A percentile compares a stretch with the other conserved stretches of the same genome.
phyloP scores from a whole-genome alignment of 192 early-diverging fungal genomes.

The Backusella sp. region DNA sequence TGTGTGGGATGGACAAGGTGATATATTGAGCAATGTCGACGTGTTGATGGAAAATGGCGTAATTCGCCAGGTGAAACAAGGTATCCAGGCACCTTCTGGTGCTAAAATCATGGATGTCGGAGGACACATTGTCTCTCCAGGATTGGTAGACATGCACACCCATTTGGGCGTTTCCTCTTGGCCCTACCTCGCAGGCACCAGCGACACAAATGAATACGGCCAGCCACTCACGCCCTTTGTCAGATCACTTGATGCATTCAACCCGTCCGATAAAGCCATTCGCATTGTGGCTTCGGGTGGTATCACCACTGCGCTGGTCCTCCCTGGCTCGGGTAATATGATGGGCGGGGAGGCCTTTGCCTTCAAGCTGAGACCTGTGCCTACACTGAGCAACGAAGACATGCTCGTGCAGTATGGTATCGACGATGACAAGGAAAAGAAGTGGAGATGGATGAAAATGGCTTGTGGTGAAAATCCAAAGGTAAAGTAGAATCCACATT shows the following conservation, averaged over 20 bases:
- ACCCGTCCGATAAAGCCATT: constrained; percentile 61
- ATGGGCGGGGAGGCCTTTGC: constrained; percentile 78
- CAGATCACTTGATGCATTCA: constrained; percentile 66
- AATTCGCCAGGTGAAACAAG: constrained; percentile 31
- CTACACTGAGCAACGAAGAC: constrained; percentile 58
- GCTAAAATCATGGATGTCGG: constrained; percentile 43
- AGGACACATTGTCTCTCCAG: constrained; percentile 56
- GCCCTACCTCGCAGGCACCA: constrained; percentile 52
- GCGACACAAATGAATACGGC: constrained; percentile 68
- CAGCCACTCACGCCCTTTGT: constrained; percentile 61
- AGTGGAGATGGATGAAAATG: constrained; percentile 79
- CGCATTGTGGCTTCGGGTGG: constrained; percentile 64
- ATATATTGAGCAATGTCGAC: constrained; percentile 33
- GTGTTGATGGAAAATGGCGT: constrained; percentile 44
- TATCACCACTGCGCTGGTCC: constrained; percentile 69
- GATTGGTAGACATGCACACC: constrained; percentile 54
- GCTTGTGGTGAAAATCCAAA: constrained; percentile 84
- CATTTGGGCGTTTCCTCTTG: constrained; percentile 68
- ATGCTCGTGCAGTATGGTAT: constrained; percentile 56
- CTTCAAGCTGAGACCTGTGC: constrained; percentile 58
- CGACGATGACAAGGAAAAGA: constrained; percentile 40
- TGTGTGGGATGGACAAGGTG: constrained; percentile 38
- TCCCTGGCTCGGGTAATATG: constrained; percentile 71
- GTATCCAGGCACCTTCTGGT: constrained; percentile 4
- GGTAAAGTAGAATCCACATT: constrained; percentile 5